Evolutionary conservation across 2,329 filamentous ascomycete species (phyloP).

Genomic region (Botryotinia narcissicola): DNA sequence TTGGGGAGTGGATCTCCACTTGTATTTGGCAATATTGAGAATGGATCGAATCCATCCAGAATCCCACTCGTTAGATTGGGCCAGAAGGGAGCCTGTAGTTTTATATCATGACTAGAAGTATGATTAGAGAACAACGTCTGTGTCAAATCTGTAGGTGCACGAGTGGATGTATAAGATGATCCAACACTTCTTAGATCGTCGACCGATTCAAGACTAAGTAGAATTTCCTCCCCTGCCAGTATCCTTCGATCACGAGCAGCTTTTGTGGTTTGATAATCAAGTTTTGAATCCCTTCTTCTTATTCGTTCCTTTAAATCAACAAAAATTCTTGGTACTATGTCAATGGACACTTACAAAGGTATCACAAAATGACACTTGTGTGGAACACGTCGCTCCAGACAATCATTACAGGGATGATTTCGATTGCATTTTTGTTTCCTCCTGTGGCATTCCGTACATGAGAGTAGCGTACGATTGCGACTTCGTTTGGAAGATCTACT

Average conservation of each 20-base stretch:
- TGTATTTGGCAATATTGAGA: slow-evolving; percentile 11
- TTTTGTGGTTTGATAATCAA: slow-evolving; percentile 10
- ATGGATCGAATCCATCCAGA: slow-evolving; percentile 9
- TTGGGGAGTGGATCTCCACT: slow-evolving; percentile 12
- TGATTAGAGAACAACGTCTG: background rate
- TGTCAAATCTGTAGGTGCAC: background rate
- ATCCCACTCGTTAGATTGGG: background rate
- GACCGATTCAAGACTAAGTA: slow-evolving; percentile 27
- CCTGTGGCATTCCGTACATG: slow-evolving; percentile 31
- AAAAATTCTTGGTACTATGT: background rate
- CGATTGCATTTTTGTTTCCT: slow-evolving; percentile 33
- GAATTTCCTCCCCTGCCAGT: slow-evolving; percentile 23
- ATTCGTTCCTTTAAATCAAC: slow-evolving; percentile 12
- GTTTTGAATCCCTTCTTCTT: background rate
- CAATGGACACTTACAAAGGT: slow-evolving; percentile 22
- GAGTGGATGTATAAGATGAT: background rate
- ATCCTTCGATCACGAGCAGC: slow-evolving; percentile 23
- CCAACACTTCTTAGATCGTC: slow-evolving; percentile 6
- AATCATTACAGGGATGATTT: slow-evolving; percentile 27
- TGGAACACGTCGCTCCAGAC: slow-evolving; percentile 24
- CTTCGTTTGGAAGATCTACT: slow-evolving; percentile 14
- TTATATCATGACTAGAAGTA: background rate
- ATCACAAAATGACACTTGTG: slow-evolving; percentile 28
- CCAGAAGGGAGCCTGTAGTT: background rate
- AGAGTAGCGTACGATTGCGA: slow-evolving; percentile 25